Percentiles rank a stretch among this genome's conserved stretches.
Conservation (phyloP, 768 basidiomycete genomes). For the Hirschioporus abietinus region DNA sequence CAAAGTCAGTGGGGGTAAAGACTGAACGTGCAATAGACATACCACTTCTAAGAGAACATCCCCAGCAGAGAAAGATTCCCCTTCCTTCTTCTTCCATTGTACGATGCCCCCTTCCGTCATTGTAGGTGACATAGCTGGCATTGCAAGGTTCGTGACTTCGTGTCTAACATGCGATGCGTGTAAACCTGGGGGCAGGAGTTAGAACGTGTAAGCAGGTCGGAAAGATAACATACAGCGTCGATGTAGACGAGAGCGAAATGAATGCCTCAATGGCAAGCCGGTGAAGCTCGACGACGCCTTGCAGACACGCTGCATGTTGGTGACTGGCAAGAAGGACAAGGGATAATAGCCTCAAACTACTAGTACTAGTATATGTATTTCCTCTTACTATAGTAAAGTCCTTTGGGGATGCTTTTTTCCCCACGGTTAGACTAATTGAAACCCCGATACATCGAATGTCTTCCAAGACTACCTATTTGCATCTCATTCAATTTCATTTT, state of each 20-base stretch:
- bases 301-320: background rate
- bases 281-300: background rate
- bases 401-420: background rate
- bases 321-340: background rate
- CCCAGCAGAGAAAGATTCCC: constrained; percentile 81
- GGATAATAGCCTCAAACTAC: no score
- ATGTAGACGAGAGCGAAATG: background rate
- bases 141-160: constrained; percentile 83
- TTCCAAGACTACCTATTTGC: background rate
- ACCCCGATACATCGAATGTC: background rate
- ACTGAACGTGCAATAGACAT: constrained; percentile 23
- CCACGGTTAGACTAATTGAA: background rate
- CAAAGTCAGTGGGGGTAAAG: constrained; percentile 8
- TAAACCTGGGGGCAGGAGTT: constrained; percentile 46
- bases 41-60: constrained; percentile 97
- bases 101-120: constrained; percentile 99
- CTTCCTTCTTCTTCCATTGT: constrained; percentile 95
- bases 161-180: constrained; percentile 74
- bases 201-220: background rate
- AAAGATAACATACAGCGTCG: background rate
- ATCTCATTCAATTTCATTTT: background rate
- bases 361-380: no score
- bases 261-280: background rate
- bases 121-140: constrained; percentile 99
- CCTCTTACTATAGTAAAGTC: no score